Conservation (phyloP, 805 yeast species). For the Candida takata region DNA sequence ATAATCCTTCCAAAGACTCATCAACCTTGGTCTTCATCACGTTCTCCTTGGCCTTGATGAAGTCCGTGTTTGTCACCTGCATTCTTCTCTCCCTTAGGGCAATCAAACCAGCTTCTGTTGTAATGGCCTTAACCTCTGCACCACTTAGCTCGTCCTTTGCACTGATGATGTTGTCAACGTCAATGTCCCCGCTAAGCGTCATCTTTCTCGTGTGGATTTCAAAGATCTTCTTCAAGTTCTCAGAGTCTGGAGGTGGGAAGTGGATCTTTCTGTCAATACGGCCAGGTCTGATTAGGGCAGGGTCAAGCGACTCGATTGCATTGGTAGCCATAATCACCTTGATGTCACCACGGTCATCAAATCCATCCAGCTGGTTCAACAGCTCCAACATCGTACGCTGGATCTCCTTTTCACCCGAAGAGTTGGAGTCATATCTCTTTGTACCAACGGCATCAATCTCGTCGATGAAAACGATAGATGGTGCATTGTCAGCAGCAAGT, state of each 20-base stretch:
- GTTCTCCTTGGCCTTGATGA: constrained; percentile 88
- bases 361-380: constrained; percentile 92
- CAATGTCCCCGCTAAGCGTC: constrained; percentile 84
- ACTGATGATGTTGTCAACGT: constrained; percentile 80
- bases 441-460: constrained; percentile 99
- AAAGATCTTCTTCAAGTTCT: constrained; percentile 88
- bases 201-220: constrained; percentile 89
- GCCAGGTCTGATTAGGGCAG: constrained; percentile 94
- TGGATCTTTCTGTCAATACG: constrained; percentile 94
- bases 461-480: constrained; percentile 96
- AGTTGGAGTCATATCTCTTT: constrained; percentile 82
- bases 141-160: constrained; percentile 94
- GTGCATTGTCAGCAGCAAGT: constrained; percentile 95
- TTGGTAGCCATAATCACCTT: constrained; percentile 98
- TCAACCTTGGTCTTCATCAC: constrained; percentile 95
- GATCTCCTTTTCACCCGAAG: constrained; percentile 96
- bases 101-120: constrained; percentile 94
- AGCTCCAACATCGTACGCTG: constrained; percentile 97
- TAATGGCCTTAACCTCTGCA: constrained; percentile 95
- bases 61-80: constrained; percentile 94
- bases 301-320: constrained; percentile 89
- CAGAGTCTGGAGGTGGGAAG: constrained; percentile 92
- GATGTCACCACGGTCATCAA: constrained; percentile 95
- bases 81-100: constrained; percentile 95
- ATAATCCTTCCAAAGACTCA: constrained; percentile 91